These are phyloP conservation scores for Beta corolliflora DNA, from an alignment of 179 eudicot genomes.

Conservation along the genomic window DNA sequence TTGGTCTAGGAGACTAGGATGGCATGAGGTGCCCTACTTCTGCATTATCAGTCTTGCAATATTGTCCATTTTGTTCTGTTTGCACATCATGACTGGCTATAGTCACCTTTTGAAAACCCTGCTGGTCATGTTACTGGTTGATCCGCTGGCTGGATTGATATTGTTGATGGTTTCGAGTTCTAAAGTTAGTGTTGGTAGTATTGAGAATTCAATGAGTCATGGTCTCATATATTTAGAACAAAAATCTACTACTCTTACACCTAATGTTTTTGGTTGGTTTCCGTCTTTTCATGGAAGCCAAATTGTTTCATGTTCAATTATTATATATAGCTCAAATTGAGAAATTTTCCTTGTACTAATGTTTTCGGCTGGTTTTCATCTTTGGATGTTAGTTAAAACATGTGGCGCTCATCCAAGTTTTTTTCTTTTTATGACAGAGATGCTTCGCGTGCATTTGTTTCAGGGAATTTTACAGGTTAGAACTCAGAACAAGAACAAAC, in stretches of 20 bases:
- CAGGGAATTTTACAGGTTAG: conserved; percentile 91
- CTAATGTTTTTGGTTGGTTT: too few species aligned
- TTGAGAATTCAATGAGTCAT: background rate
- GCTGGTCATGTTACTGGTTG: background rate
- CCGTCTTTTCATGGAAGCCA: background rate
- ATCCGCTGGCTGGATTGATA: background rate
- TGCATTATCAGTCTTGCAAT: background rate
- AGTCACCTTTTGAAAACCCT: background rate
- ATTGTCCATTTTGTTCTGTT: background rate
- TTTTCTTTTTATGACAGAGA: conserved; percentile 53
- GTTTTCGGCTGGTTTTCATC: background rate
- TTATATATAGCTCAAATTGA: background rate
- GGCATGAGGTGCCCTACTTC: background rate
- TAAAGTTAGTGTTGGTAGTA: background rate
- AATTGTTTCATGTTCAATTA: background rate
- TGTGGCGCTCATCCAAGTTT: conserved; percentile 17
- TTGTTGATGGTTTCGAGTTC: background rate
- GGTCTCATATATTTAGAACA: background rate
- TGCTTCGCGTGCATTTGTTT: conserved; percentile 92
- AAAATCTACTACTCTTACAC: too few species aligned
- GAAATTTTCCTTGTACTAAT: background rate
- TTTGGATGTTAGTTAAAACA: background rate
- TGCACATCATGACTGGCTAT: background rate
- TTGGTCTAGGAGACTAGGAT: background rate
- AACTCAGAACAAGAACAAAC: background rate